Percentiles rank a stretch among this genome's conserved stretches.
Evolutionary conservation across 2,329 filamentous ascomycete genomes (phyloP).

Genomic region (Fusarium anthophilum): DNA sequence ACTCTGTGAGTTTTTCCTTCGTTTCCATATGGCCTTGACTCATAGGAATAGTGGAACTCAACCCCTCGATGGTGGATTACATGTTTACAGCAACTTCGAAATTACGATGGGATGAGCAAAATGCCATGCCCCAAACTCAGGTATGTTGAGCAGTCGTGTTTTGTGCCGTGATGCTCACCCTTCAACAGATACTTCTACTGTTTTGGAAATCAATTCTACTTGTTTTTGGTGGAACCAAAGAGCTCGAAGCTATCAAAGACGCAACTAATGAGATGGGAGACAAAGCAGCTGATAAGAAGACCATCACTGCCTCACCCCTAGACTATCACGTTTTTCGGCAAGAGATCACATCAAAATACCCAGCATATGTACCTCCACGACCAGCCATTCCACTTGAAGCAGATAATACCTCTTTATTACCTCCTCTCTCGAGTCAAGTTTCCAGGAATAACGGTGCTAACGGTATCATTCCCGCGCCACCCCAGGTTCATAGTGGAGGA

Average conservation of each 20-base stretch:
- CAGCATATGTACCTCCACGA: slow-evolving; percentile 90
- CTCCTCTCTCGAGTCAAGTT: slow-evolving; percentile 81
- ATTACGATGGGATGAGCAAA: slow-evolving; percentile 78
- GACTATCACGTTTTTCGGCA: slow-evolving; percentile 97
- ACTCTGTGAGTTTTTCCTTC: slow-evolving; percentile 57
- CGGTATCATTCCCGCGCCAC: slow-evolving; percentile 67
- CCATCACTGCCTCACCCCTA: slow-evolving; percentile 90
- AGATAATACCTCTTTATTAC: slow-evolving; percentile 90
- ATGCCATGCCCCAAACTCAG: slow-evolving; percentile 68
- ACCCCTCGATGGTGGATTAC: slow-evolving; percentile 75
- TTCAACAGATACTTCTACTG: slow-evolving; percentile 74
- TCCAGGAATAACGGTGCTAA: slow-evolving; percentile 68
- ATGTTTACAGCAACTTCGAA: slow-evolving; percentile 75
- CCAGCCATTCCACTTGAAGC: slow-evolving; percentile 85
- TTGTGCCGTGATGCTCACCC: slow-evolving; percentile 31
- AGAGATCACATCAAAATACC: slow-evolving; percentile 97
- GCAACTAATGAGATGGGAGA: slow-evolving; percentile 70
- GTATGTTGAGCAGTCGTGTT: slow-evolving; percentile 49
- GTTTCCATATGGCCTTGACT: background rate
- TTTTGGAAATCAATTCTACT: slow-evolving; percentile 93
- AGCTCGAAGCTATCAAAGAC: slow-evolving; percentile 78
- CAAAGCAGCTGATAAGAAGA: slow-evolving; percentile 73
- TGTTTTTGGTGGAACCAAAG: slow-evolving; percentile 80
- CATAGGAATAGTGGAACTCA: slow-evolving; percentile 59
- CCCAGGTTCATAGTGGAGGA: slow-evolving; percentile 65